Evolutionary conservation across 208 protist genomes (phyloP), one percentile per base, ranked within the genome.

Genomic region (Leptomonas pyrrhocoris): DNA sequence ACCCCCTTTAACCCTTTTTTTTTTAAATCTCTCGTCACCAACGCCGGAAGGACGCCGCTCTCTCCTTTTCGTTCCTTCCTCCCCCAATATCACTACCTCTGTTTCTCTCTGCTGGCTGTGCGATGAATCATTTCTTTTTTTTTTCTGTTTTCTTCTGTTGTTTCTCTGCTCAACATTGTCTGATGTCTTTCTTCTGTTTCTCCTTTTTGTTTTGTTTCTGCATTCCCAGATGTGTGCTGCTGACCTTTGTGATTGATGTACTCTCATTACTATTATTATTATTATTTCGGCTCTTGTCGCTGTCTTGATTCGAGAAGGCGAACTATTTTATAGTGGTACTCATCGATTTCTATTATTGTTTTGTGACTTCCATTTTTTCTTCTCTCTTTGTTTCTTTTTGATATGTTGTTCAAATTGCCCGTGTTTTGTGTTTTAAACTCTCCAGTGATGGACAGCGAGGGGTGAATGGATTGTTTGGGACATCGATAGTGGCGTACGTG

Each of bases 41-140:
- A n/a, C n/a, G n/a, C n/a, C n/a, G n/a, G n/a, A n/a, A n/a, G n/a
- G n/a, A n/a, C n/a, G n/a, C 34, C 9, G 7, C 34, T 51, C 27
- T 43, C 36, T 73, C 31, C 46, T 46, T 64, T 27, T 68, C 15
- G 43, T 58, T 34, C 54, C 68, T 65, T 66, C 38, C 46, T 64
- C 56, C 56, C n/a, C n/a, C n/a, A n/a, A n/a, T n/a, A n/a, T n/a
- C 58, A 42, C 65, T 56, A 11, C 1, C 15, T 21, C 15, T 49
- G 5, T 49, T 49, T 49, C 46, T 48, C 27, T 51, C 18, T 23
- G 68, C 28, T 21, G 40, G 59, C 11, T 43, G 42, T 49, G 19
- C 48, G n/a, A 49, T 48, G 21, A n/a, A 18, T 48, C 16, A 40
- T 42, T 49, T 58, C 19, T 25, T 55, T 40, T 23, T 60, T 65